Evolutionary conservation across 1,139 yeast species (phyloP).

Genomic region (Fermentozyma sake): DNA sequence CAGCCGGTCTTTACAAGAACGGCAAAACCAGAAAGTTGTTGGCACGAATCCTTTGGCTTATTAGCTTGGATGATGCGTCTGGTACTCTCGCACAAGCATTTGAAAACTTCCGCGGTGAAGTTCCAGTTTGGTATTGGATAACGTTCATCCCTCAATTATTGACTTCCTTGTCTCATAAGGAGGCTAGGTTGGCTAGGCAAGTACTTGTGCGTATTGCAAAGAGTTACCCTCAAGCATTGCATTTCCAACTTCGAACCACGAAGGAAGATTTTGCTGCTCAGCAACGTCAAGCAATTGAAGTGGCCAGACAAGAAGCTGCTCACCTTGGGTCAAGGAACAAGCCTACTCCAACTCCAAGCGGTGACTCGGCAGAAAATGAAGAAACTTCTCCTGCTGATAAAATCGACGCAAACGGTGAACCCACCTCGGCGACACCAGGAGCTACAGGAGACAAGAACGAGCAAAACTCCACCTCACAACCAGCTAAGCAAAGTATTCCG

Average conservation of each 20-base stretch:
- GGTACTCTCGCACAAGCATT: conserved; percentile 85
- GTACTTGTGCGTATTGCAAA: conserved; percentile 90
- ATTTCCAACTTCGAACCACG: conserved; percentile 91
- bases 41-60: conserved; percentile 90
- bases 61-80: conserved; percentile 81
- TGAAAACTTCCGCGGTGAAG: conserved; percentile 90
- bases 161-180: conserved; percentile 85
- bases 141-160: conserved; percentile 92
- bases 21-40: conserved; percentile 84
- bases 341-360: conserved; percentile 3
- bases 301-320: conserved; percentile 37
- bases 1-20: conserved; percentile 93
- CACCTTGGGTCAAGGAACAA: conserved; percentile 1
- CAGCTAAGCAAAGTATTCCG: conserved; percentile 8
- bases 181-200: conserved; percentile 83
- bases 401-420: conserved; percentile 2
- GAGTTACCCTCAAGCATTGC: conserved; percentile 94
- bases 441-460: conserved; percentile 1
- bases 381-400: conserved; percentile 4
- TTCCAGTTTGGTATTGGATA: conserved; percentile 99
- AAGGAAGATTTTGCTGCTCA: conserved; percentile 89
- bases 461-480: conserved; percentile 2
- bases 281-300: conserved; percentile 72
- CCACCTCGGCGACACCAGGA: neutral
- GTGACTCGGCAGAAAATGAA: conserved; percentile 6